These are phyloP conservation scores for Lactifluus rugatus DNA, from an alignment of 768 basidiomycete species.

Conservation along the genomic window DNA sequence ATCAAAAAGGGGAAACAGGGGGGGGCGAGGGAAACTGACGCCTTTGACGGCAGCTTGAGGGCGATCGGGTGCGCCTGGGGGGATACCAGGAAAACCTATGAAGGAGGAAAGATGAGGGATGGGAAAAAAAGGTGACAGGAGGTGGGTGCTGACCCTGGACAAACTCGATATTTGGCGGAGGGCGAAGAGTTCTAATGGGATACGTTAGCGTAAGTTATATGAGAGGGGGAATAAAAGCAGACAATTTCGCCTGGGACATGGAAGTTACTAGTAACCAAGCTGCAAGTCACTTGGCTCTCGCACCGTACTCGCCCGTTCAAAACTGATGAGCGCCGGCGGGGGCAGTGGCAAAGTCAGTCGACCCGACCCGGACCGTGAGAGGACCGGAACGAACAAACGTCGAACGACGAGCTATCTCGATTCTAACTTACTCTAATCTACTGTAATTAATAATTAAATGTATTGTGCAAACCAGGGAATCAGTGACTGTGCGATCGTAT, in stretches of 20 bases:
- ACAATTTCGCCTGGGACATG: constrained; percentile 16
- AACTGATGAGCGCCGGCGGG: constrained; percentile 4
- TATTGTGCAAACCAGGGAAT: constrained; percentile 75
- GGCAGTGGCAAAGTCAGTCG: background rate
- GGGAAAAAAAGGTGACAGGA: background rate
- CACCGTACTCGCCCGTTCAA: too few relatives aligned
- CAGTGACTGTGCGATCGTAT: constrained; percentile 91
- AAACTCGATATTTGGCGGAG: constrained; percentile 84
- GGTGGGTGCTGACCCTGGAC: constrained; percentile 45
- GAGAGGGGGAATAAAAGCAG: background rate
- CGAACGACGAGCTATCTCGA: too few relatives aligned
- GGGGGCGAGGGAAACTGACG: constrained; percentile 36
- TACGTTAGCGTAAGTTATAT: background rate
- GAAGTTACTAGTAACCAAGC: background rate
- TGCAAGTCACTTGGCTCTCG: too few relatives aligned
- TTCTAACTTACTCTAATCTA: too few relatives aligned
- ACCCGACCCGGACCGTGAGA: too few relatives aligned
- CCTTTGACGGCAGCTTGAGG: constrained; percentile 81
- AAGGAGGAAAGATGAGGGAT: constrained; percentile 8
- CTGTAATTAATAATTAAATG: background rate
- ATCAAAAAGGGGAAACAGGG: constrained; percentile 6
- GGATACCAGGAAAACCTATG: constrained; percentile 79
- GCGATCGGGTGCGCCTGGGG: constrained; percentile 63
- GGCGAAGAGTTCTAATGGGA: constrained; percentile 58
- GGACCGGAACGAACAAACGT: too few relatives aligned